These are phyloP conservation scores for Leccinum uliginosum DNA, from an alignment of 768 basidiomycete genomes.

Conservation along the genomic window DNA sequence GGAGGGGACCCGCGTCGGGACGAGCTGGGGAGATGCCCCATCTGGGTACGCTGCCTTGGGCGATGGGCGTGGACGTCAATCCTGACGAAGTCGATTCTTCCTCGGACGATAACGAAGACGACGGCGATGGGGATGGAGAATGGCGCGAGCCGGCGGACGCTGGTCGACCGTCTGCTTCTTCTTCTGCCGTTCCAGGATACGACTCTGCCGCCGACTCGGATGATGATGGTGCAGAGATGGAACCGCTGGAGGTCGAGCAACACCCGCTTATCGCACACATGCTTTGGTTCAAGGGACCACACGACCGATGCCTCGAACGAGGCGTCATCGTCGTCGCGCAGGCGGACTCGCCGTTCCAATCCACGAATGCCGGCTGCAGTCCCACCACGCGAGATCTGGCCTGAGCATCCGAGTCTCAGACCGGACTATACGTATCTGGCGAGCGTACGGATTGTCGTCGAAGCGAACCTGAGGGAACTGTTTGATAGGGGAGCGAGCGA, in stretches of 20 bases:
- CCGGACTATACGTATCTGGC: constrained; percentile 53
- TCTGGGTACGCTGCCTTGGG: constrained; percentile 17
- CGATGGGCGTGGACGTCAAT: constrained; percentile 13
- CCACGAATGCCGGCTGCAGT: constrained; percentile 11
- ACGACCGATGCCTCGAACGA: not conserved
- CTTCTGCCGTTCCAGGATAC: not conserved
- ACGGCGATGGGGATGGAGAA: constrained; percentile 18
- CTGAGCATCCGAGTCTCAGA: constrained; percentile 32
- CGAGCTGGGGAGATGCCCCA: not conserved
- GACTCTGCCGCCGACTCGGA: not conserved
- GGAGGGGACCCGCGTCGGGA: not conserved
- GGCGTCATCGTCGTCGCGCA: constrained; percentile 6
- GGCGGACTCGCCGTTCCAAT: constrained; percentile 16
- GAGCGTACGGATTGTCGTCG: constrained; percentile 47
- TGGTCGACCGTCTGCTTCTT: not conserved
- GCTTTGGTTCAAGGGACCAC: constrained; percentile 5
- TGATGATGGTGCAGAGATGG: constrained; percentile 6
- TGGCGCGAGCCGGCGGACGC: constrained; percentile 14
- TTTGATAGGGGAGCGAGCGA: constrained; percentile 11
- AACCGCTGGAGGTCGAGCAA: not conserved
- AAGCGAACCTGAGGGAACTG: constrained; percentile 45
- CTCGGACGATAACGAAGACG: constrained; percentile 10
- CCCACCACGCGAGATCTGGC: constrained; percentile 18
- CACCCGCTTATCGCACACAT: constrained; percentile 12
- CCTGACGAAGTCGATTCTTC: constrained; percentile 4